Evolutionary conservation across 169 alveolate species (phyloP).

Genomic region (Plasmodium knowlesi): DNA sequence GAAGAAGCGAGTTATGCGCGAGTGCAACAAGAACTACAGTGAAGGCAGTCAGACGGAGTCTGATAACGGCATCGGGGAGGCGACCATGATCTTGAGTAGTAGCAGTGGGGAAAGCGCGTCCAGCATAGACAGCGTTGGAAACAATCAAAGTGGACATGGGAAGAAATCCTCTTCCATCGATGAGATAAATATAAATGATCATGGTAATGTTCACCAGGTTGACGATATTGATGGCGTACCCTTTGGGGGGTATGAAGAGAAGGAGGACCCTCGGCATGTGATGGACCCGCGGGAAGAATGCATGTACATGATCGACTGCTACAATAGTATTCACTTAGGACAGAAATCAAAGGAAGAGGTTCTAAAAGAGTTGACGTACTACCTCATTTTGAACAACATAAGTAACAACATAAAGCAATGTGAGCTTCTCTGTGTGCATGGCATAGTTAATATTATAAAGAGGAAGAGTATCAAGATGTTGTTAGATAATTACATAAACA

Average conservation of each 20-base stretch:
- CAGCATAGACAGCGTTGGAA: neutral
- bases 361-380: conserved; percentile 80
- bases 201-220: neutral
- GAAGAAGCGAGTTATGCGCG: conserved; percentile 7
- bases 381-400: conserved; percentile 84
- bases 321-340: conserved; percentile 53
- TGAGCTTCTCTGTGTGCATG: conserved; percentile 83
- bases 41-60: conserved; percentile 15
- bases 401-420: conserved; percentile 83
- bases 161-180: neutral
- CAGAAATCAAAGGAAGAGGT: conserved; percentile 57
- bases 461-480: conserved; percentile 83
- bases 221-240: neutral
- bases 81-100: neutral
- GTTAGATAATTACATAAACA: conserved; percentile 83
- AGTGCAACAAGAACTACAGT: conserved; percentile 46
- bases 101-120: neutral
- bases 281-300: conserved; percentile 24
- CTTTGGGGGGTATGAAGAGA: neutral
- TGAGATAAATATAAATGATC: neutral
- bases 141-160: neutral
- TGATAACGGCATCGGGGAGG: neutral
- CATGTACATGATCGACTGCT: conserved; percentile 39
- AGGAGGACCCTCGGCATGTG: neutral
- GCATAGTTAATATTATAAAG: conserved; percentile 85